phyloP scores from a whole-genome alignment of 1,284 basidiomycete genomes.

The Rhodotorula sp. region DNA sequence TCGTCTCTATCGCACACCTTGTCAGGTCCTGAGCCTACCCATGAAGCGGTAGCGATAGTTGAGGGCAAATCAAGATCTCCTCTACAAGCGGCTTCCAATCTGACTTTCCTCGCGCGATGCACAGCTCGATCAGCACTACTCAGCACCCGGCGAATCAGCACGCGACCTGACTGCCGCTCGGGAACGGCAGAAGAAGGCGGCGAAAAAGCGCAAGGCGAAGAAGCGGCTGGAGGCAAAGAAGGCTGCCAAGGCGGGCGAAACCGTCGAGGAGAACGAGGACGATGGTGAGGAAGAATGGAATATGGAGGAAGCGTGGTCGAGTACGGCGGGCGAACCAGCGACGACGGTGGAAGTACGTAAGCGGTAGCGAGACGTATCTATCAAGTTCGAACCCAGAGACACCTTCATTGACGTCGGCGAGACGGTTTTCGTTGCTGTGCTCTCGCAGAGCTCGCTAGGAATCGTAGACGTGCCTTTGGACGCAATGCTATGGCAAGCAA shows the following conservation, averaged over 20 bases:
- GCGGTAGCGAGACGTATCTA: too few species aligned
- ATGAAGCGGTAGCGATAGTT: neutral
- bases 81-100: neutral
- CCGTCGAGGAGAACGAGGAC: slow-evolving; percentile 9
- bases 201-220: slow-evolving; percentile 49
- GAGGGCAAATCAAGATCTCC: too few species aligned
- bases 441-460: too few species aligned
- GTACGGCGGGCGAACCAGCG: neutral
- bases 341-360: too few species aligned
- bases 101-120: too few species aligned
- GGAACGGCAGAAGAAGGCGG: slow-evolving; percentile 48
- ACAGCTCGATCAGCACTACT: slow-evolving; percentile 25
- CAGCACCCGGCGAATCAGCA: slow-evolving; percentile 43
- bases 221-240: slow-evolving; percentile 44
- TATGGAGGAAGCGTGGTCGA: neutral
- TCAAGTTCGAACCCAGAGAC: too few species aligned
- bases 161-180: slow-evolving; percentile 49
- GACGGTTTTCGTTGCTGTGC: too few species aligned
- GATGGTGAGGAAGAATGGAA: neutral
- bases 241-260: slow-evolving; percentile 7
- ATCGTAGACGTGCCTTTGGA: too few species aligned
- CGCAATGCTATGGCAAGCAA: too few species aligned
- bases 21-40: too few species aligned
- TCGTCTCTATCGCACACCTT: too few species aligned
- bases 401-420: too few species aligned